Evolutionary conservation across 805 yeast genomes (phyloP), one percentile per base, ranked within the genome.

Genomic region (Ogataea neopini): DNA sequence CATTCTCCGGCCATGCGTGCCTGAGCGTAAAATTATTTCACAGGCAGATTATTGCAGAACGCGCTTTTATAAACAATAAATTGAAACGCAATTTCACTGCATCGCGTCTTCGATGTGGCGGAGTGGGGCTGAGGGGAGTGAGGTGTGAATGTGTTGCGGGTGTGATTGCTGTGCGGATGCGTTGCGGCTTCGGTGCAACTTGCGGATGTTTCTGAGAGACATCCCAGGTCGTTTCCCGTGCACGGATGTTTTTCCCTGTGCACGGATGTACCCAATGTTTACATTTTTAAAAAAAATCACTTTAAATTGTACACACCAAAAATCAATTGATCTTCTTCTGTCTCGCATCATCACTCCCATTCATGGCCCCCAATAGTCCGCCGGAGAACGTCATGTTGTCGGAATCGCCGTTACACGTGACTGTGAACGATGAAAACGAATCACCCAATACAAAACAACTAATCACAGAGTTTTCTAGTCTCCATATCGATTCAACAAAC

Each of bases 361-460:
- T n/a, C 14, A 11, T 13, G 30, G 30, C 4, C 4, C 10, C 30
- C 11, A 13, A 8, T 4, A 28, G 30, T 28, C 30, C 30, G 10
- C 11, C 30, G 14, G 30, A 28, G 11, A 28, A 28, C 30, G 11
- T 28, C 23, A 17, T 29, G 17, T 28, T 17, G 29, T 9, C 43
- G 17, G 10, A 17, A 15, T 28, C 45, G 29, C 48, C 48, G n/a
- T 36, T 35, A 9, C 33, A 30, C 25, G 40, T 32, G 29, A 18
- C 18, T 10, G 23, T 41, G 33, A 48, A 39, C 41, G 44, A 43
- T 29, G 44, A 43, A 36, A 45, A 48, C 20, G 47, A 48, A 32
- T 41, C 49, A 6, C 47, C 49, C 3, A 23, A 7, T 3, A 50
- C 48, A 6, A 44, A 40, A 41, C 39, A 41, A n/a, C 19, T 47